phyloP scores from a whole-genome alignment of 495 filamentous ascomycete genomes.

The Hyphodiscus hymeniophilus region DNA sequence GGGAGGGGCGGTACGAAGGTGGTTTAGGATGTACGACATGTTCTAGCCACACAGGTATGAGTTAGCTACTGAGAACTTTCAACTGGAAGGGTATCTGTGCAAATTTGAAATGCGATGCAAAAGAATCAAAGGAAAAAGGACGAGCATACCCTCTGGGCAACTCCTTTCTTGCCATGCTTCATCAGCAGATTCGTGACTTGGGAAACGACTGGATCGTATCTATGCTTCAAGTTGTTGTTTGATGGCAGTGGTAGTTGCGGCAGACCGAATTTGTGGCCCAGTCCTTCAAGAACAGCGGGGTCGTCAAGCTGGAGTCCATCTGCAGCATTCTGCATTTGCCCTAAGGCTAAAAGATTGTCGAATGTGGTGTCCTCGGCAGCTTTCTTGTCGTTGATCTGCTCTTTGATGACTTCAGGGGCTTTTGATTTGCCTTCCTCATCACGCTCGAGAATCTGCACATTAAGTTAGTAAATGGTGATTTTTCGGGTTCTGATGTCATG shows the following conservation, averaged over 20 bases:
- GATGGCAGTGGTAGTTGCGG: slow-evolving; percentile 57
- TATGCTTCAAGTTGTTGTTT: slow-evolving; percentile 55
- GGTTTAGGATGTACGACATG: slow-evolving; percentile 75
- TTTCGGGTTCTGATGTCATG: slow-evolving; percentile 8
- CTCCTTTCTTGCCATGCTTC: slow-evolving; percentile 75
- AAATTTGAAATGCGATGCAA: slow-evolving; percentile 1
- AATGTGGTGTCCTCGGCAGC: slow-evolving; percentile 20
- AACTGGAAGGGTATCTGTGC: background rate
- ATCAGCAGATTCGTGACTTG: slow-evolving; percentile 89
- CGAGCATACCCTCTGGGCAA: slow-evolving; percentile 67
- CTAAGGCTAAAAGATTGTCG: slow-evolving; percentile 16
- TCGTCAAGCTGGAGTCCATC: slow-evolving; percentile 21
- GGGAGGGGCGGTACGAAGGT: slow-evolving; percentile 75
- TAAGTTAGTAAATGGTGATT: slow-evolving; percentile 8
- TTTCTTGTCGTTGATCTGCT: slow-evolving; percentile 30
- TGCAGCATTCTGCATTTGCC: slow-evolving; percentile 19
- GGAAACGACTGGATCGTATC: slow-evolving; percentile 73
- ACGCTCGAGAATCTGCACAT: slow-evolving; percentile 52
- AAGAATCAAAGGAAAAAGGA: slow-evolving; percentile 16
- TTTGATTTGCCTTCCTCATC: slow-evolving; percentile 55
- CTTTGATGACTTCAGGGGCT: slow-evolving; percentile 60
- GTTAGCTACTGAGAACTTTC: slow-evolving; percentile 6
- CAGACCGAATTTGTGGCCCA: slow-evolving; percentile 66
- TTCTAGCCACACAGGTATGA: slow-evolving; percentile 44
- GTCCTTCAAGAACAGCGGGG: slow-evolving; percentile 17